Evolutionary conservation across 306 rosid species (phyloP).

Genomic region (Cucumis sativus): DNA sequence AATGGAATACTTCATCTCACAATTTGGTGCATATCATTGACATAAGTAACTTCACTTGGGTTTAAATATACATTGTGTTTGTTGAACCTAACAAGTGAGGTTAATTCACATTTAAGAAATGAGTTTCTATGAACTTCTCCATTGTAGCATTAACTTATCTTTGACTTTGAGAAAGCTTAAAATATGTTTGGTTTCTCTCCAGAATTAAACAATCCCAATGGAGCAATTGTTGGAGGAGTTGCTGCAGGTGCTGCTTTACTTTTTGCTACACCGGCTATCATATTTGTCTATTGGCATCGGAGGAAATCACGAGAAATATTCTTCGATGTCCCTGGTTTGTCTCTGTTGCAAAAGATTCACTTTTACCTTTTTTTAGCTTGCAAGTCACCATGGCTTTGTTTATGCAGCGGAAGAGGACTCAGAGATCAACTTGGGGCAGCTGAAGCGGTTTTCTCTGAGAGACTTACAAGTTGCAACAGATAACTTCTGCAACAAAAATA

Average conservation of each 20-base stretch:
- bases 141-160: background rate
- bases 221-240: conserved; percentile 16
- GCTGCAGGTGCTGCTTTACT: conserved; percentile 18
- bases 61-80: background rate
- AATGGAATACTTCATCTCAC: background rate
- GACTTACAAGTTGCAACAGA: conserved; percentile 16
- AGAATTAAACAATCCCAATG: conserved; percentile 9
- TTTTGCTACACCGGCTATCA: conserved; percentile 13
- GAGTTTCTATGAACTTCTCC: background rate
- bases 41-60: background rate
- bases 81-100: background rate
- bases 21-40: background rate
- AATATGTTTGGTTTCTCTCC: background rate
- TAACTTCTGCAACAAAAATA: conserved; percentile 13
- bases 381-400: background rate
- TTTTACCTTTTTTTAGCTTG: background rate
- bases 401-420: conserved; percentile 14
- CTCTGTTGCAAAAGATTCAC: background rate
- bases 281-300: conserved; percentile 8
- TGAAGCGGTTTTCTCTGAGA: conserved; percentile 11
- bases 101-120: background rate
- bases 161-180: background rate
- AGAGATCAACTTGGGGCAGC: conserved; percentile 12
- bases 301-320: conserved; percentile 8
- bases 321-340: conserved; percentile 15